Evolutionary conservation across 1,139 yeast genomes (phyloP).

Genomic region (Taiozyma sp.): DNA sequence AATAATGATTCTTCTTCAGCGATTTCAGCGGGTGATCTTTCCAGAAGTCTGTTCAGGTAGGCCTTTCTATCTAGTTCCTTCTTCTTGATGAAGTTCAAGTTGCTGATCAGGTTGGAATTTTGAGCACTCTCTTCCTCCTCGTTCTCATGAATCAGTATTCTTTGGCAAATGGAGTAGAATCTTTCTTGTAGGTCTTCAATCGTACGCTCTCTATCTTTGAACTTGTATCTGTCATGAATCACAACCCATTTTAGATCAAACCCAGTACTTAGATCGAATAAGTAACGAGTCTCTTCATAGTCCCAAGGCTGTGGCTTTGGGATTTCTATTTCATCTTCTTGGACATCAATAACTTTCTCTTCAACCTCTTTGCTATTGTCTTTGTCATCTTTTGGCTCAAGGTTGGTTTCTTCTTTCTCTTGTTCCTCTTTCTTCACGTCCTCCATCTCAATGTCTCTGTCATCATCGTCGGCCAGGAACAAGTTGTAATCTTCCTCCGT

Average conservation of each 20-base stretch:
- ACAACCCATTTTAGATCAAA: slow-evolving; percentile 90
- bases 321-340: slow-evolving; percentile 3
- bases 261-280: slow-evolving; percentile 66
- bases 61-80: slow-evolving; percentile 77
- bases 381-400: not conserved
- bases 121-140: slow-evolving; percentile 40
- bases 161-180: slow-evolving; percentile 59
- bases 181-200: slow-evolving; percentile 83
- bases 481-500: slow-evolving; percentile 60
- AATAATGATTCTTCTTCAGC: slow-evolving; percentile 96
- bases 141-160: slow-evolving; percentile 36
- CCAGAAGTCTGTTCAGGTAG: slow-evolving; percentile 70
- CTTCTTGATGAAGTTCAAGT: slow-evolving; percentile 52
- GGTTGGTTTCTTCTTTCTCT: not conserved
- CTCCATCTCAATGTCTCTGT: slow-evolving; percentile 23
- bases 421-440: slow-evolving; percentile 26
- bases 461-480: slow-evolving; percentile 37
- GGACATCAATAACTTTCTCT: not conserved
- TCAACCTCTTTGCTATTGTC: not conserved
- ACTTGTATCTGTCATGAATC: slow-evolving; percentile 68
- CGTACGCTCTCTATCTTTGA: slow-evolving; percentile 26
- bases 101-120: slow-evolving; percentile 38
- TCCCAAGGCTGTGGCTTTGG: slow-evolving; percentile 45
- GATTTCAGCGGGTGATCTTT: slow-evolving; percentile 91
- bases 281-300: slow-evolving; percentile 69